Evolutionary conservation across 2,329 filamentous ascomycete species (phyloP), one percentile per base, ranked within the genome.

Genomic region (Hirsutella thompsonii): DNA sequence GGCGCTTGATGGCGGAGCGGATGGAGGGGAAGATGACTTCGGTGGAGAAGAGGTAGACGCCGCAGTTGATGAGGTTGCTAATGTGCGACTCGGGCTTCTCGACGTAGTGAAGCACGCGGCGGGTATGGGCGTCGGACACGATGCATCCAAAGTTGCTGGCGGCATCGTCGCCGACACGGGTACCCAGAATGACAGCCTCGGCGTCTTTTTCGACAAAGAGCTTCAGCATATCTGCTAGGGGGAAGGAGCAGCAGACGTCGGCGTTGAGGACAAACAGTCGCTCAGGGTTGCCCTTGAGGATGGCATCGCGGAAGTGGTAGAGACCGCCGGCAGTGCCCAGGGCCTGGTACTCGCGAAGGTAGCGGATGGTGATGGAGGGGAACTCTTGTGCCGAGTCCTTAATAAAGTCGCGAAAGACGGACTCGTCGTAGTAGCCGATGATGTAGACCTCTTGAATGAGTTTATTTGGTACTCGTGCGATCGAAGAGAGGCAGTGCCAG

Each of bases 221-320:
- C 62, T 82, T 81, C 49, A 95, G 82, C 92, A 98, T 96, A 63
- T 95, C 88, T 51, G 80, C 81, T 45, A 98, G 75, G 5, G 92
- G 92, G 72, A 96, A 98, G 19, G 88, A 94, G 69, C 92, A 96
- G 81, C 92, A 98, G 51, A 96, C 90, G 62, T 96, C 92, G 53
- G 89, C 90, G 63, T 98, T 98, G 58, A 96, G 74, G 43, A 98
- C 92, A 62, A 98, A 95, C 68, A 96, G 86, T 55, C 87, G 82
- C 63, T 95, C 89, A 32, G 92, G 92, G 49, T 81, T 79, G 57
- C 90, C 89, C 71, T 95, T 96, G 61, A 96, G 79, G 58, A 98
- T 96, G 50, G 87, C 87, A 76, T 98, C 92, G 59, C 92, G 87
- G 79, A 98, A 96, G 69, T 96, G 92, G 74, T 96, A 98, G 36